phyloP scores from a whole-genome alignment of 169 alveolate species.

The Fabrea salina region DNA sequence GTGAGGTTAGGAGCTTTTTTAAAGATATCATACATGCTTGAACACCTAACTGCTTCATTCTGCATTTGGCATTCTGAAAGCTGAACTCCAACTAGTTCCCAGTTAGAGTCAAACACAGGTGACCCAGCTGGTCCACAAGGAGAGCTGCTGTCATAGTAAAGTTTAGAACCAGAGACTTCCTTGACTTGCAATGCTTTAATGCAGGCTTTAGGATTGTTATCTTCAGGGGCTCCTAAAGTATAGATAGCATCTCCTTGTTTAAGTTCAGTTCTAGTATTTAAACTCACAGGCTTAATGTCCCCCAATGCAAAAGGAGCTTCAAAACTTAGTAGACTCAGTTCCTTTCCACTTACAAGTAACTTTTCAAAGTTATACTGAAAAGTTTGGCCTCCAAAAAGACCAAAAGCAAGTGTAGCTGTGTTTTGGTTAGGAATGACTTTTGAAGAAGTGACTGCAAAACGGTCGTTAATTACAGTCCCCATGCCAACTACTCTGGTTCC shows the following conservation, averaged over 20 bases:
- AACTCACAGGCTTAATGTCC: neutral
- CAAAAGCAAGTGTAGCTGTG: no score
- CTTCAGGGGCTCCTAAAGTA: neutral
- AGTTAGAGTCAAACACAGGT: neutral
- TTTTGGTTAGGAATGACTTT: no score
- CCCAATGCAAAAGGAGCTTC: neutral
- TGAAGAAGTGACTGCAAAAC: neutral
- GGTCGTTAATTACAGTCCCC: neutral
- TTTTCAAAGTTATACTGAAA: neutral
- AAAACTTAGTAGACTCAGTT: neutral
- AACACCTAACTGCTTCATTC: neutral
- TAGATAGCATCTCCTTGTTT: neutral
- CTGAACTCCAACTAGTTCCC: neutral
- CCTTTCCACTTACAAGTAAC: neutral
- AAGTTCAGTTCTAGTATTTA: neutral
- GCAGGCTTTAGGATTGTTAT: neutral
- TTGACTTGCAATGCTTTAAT: neutral
- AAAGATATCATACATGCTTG: neutral
- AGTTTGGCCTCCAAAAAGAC: neutral
- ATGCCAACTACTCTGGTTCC: neutral
- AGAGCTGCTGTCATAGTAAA: neutral
- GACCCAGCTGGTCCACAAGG: constrained; percentile 4
- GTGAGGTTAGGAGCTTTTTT: neutral
- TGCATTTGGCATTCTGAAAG: neutral
- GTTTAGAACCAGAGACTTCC: neutral